phyloP scores from a whole-genome alignment of 345 rosid genomes.

The Litchi chinensis region DNA sequence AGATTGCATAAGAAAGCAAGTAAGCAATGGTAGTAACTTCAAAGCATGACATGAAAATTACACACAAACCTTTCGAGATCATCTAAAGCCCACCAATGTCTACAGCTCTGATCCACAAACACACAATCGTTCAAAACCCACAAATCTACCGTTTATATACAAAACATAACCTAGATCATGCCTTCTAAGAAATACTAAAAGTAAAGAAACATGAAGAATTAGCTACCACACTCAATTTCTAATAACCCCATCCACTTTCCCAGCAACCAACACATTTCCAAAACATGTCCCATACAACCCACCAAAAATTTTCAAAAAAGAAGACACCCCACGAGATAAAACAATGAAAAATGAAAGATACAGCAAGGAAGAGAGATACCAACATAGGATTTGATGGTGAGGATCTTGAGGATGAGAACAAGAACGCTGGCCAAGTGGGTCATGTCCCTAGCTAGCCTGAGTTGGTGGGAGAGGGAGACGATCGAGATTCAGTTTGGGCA shows the following conservation, averaged over 20 bases:
- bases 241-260: too few species aligned
- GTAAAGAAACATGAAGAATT: too few species aligned
- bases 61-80: neutral
- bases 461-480: too few species aligned
- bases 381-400: constrained; percentile 73
- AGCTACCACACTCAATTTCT: too few species aligned
- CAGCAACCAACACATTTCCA: too few species aligned
- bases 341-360: neutral
- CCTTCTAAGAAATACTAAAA: too few species aligned
- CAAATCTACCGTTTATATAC: too few species aligned
- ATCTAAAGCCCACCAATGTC: neutral
- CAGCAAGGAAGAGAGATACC: constrained; percentile 33
- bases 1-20: neutral
- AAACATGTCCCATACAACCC: too few species aligned
- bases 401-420: constrained; percentile 76
- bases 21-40: neutral
- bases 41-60: constrained; percentile 7
- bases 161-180: too few species aligned
- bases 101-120: neutral
- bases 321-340: neutral
- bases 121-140: neutral
- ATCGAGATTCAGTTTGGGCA: too few species aligned
- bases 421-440: constrained; percentile 73
- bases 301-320: too few species aligned
- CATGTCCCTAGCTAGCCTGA: constrained; percentile 76